Percentiles rank a stretch among this genome's conserved stretches.
Evolutionary conservation across 371 early-diverging fungal species (phyloP).

Genomic region (Mortierella sp.): DNA sequence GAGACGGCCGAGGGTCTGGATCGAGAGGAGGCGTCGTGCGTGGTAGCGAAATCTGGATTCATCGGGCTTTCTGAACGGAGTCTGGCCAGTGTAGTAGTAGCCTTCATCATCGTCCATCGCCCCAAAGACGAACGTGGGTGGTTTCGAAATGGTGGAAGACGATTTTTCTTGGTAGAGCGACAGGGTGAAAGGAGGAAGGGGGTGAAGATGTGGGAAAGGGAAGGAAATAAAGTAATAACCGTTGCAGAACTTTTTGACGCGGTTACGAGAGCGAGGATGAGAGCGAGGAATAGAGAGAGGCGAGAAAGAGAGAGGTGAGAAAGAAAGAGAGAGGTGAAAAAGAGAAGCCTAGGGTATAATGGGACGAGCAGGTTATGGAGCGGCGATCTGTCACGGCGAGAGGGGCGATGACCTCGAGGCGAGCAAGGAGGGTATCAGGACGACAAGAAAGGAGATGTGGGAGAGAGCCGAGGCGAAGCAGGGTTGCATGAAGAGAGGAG

Average conservation of each 20-base stretch:
- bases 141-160: constrained; percentile 32
- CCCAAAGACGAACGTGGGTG: constrained; percentile 42
- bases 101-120: constrained; percentile 54
- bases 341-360: no score
- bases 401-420: no score
- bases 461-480: no score
- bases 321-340: background rate
- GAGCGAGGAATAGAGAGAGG: background rate
- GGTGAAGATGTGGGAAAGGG: background rate
- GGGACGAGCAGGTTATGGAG: no score
- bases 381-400: no score
- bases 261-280: background rate
- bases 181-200: background rate
- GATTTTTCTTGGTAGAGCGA: background rate
- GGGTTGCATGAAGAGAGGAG: no score
- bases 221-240: no score
- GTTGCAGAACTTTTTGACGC: background rate
- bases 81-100: constrained; percentile 54
- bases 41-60: constrained; percentile 57
- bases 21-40: constrained; percentile 60
- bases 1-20: constrained; percentile 59
- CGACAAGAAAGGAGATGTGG: no score
- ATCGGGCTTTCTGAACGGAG: constrained; percentile 56
- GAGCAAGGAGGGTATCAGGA: no score
- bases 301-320: background rate